These are phyloP conservation scores for Globomyces sp. DNA, from an alignment of 371 early-diverging fungal genomes.

Conservation along the genomic window DNA sequence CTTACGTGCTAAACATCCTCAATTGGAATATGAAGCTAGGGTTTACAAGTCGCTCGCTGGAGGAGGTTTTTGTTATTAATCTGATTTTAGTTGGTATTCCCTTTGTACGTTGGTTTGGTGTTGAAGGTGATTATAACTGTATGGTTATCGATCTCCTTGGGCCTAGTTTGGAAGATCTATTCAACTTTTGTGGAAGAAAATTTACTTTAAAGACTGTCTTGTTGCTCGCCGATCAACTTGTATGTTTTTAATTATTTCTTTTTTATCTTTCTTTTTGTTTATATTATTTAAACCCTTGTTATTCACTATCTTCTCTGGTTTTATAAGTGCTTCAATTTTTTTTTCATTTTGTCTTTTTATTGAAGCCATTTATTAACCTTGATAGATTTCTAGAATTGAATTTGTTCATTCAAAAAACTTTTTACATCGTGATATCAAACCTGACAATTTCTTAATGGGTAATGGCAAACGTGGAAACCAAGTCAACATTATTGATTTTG, in stretches of 20 bases:
- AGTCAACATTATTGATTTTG: slow-evolving; percentile 96
- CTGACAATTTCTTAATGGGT: slow-evolving; percentile 98
- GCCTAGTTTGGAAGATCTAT: slow-evolving; percentile 93
- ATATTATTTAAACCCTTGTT: not conserved
- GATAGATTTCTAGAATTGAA: slow-evolving; percentile 78
- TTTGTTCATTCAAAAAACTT: slow-evolving; percentile 83
- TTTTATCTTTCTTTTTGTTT: not conserved
- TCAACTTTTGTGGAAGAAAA: slow-evolving; percentile 90
- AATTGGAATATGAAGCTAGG: slow-evolving; percentile 89
- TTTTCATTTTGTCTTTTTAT: slow-evolving; percentile 5
- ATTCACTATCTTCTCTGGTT: no score
- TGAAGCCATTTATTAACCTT: slow-evolving; percentile 12
- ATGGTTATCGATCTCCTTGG: slow-evolving; percentile 97
- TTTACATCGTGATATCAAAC: slow-evolving; percentile 67
- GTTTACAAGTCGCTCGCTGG: slow-evolving; percentile 85
- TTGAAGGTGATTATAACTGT: slow-evolving; percentile 81
- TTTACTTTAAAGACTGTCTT: slow-evolving; percentile 96
- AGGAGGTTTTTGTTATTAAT: slow-evolving; percentile 39
- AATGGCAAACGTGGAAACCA: slow-evolving; percentile 81
- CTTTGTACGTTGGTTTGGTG: slow-evolving; percentile 81
- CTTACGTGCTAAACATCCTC: slow-evolving; percentile 81
- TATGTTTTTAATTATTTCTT: slow-evolving; percentile 21
- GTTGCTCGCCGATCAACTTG: slow-evolving; percentile 89
- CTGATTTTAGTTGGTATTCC: slow-evolving; percentile 68
- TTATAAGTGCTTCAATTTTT: not conserved